phyloP scores from a whole-genome alignment of 1,139 yeast genomes.

The Arxiozyma bovina region DNA sequence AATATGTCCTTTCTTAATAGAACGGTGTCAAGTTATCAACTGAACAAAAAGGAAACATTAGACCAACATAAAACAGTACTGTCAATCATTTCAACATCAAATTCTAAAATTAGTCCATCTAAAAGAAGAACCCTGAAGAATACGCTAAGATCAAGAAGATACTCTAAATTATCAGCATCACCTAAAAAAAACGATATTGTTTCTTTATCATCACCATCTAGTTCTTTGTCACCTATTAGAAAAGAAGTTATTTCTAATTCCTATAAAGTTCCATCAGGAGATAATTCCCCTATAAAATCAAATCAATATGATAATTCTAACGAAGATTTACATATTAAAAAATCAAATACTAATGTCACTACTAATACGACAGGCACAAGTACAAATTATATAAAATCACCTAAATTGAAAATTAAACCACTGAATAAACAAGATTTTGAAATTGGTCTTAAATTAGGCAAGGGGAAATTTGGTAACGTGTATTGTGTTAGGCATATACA shows the following conservation, averaged over 20 bases:
- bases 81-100: slow-evolving; percentile 3
- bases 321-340: too few species aligned
- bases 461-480: slow-evolving; percentile 89
- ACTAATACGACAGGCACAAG: neutral
- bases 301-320: neutral
- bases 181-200: neutral
- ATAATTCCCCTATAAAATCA: neutral
- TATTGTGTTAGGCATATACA: slow-evolving; percentile 74
- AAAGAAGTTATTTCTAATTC: neutral
- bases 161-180: slow-evolving; percentile 2
- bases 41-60: slow-evolving; percentile 4
- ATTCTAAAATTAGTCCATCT: slow-evolving; percentile 1
- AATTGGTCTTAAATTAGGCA: slow-evolving; percentile 80
- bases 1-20: neutral
- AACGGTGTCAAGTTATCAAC: neutral
- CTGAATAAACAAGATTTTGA: slow-evolving; percentile 50
- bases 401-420: neutral
- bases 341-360: too few species aligned
- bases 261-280: neutral
- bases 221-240: neutral
- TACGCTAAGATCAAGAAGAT: slow-evolving; percentile 1
- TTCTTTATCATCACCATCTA: neutral
- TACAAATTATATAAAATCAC: neutral
- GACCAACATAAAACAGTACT: slow-evolving; percentile 5
- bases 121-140: slow-evolving; percentile 3